Conservation (phyloP, 345 rosid species). For the Lagerstroemia speciosa region DNA sequence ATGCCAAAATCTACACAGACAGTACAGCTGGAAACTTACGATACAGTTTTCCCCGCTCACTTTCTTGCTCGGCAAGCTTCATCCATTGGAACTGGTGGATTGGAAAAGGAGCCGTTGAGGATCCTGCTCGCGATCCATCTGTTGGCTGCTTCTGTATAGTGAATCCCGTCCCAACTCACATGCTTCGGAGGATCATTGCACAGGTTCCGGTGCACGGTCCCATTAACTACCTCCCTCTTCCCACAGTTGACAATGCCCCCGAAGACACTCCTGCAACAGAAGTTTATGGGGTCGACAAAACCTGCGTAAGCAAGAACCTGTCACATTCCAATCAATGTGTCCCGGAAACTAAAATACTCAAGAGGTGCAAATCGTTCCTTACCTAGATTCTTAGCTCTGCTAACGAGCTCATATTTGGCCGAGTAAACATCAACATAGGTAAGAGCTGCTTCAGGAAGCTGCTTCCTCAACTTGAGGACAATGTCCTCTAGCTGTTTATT, state of each 20-base stretch:
- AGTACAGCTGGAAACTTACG: background rate
- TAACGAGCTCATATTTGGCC: constrained; percentile 44
- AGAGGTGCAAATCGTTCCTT: background rate
- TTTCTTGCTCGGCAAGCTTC: constrained; percentile 12
- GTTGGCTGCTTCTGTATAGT: constrained; percentile 57
- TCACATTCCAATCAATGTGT: background rate
- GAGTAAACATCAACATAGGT: constrained; percentile 65
- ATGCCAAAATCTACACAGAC: background rate
- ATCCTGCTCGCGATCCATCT: constrained; percentile 34
- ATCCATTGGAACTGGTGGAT: constrained; percentile 26
- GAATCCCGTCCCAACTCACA: constrained; percentile 79
- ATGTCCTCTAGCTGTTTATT: constrained; percentile 52
- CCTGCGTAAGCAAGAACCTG: constrained; percentile 26
- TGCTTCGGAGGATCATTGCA: constrained; percentile 42
- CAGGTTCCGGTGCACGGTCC: constrained; percentile 54
- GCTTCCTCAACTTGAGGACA: constrained; percentile 27
- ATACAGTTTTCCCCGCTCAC: background rate
- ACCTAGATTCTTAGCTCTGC: constrained; percentile 46
- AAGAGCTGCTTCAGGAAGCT: constrained; percentile 37
- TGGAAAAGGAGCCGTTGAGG: constrained; percentile 38
- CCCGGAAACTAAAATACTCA: background rate
- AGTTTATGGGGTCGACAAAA: constrained; percentile 47
- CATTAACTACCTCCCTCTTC: constrained; percentile 44
- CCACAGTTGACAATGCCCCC: constrained; percentile 64
- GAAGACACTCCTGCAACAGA: constrained; percentile 57